Evolutionary conservation across 345 rosid genomes (phyloP), one percentile per base, ranked within the genome.

Genomic region (Gossypium raimondii): DNA sequence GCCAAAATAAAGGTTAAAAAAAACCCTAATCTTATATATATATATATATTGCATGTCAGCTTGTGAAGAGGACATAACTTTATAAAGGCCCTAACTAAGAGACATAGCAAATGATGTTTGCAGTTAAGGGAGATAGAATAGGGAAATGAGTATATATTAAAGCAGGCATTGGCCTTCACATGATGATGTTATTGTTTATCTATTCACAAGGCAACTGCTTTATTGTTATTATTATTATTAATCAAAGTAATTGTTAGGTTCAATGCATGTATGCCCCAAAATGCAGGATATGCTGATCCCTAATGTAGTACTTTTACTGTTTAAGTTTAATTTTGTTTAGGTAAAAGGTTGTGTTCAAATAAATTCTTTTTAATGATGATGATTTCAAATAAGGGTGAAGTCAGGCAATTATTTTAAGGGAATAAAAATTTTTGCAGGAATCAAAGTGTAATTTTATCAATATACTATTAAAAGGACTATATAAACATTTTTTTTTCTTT

Each of bases 101-200:
- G 72, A 68, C 44, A 68, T 22, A 25, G 58, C 58, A 68, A 50
- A 50, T 68, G 72, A 41, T 64, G 69, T 8, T 64, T 41, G 50
- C 27, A n/a, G 38, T 51, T 13, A 69, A 22, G 59, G 60, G 73
- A 20, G 13, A 14, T 68, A 3, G 44, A 43, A 18, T 18, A 66
- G 29, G 22, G 44, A 18, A n/a, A 66, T 20, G 52, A 48, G 9
- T 14, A 24, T 38, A 22, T 67, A 34, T 34, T 51, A 44, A 20
- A 67, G 4, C 71, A 45, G 58, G 7, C n/a, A 3, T 48, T 50
- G 72, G 24, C 25, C 14, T 68, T 68, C 72, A 27, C 25, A 38
- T 53, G 62, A 17, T 69, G 58, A 41, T 59, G 17, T 11, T 53
- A 2, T 14, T 69, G 45, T 69, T 69, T 51, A 17, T 69, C 60